Evolutionary conservation across 2,329 filamentous ascomycete species (phyloP).

Genomic region (Neonectria hederae): DNA sequence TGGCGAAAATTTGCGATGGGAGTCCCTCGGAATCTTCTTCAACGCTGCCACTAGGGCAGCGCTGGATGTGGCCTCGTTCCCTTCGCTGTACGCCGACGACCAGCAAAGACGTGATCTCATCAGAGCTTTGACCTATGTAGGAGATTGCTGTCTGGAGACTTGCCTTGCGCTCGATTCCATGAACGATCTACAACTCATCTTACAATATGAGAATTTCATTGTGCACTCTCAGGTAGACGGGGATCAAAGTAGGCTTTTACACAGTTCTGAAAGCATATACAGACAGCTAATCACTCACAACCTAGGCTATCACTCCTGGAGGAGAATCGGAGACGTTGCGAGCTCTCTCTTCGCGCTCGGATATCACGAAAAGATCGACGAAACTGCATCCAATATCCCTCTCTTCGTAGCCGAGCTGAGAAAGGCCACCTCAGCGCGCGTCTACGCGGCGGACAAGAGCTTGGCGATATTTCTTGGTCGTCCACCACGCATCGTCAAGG

Average conservation of each 20-base stretch:
- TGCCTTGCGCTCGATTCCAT: slow-evolving; percentile 40
- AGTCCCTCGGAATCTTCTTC: slow-evolving; percentile 19
- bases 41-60: slow-evolving; percentile 9
- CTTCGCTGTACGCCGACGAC: slow-evolving; percentile 2
- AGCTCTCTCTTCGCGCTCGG: slow-evolving; percentile 58
- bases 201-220: slow-evolving; percentile 58
- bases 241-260: slow-evolving; percentile 47
- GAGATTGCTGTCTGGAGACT: slow-evolving; percentile 21
- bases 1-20: slow-evolving; percentile 16
- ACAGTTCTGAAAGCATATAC: background rate
- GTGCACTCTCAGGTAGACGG: slow-evolving; percentile 53
- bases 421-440: slow-evolving; percentile 51
- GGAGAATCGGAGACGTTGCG: slow-evolving; percentile 56
- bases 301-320: slow-evolving; percentile 52
- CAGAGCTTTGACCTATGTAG: slow-evolving; percentile 9
- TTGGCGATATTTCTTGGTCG: slow-evolving; percentile 51
- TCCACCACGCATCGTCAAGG: slow-evolving; percentile 52
- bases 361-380: slow-evolving; percentile 52
- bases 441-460: slow-evolving; percentile 57
- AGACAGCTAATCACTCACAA: background rate
- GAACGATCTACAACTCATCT: slow-evolving; percentile 54
- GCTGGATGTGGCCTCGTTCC: slow-evolving; percentile 5
- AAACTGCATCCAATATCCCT: slow-evolving; percentile 32
- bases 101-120: slow-evolving; percentile 8
- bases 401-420: slow-evolving; percentile 53